Evolutionary conservation across 495 filamentous ascomycete species (phyloP), one percentile per base, ranked within the genome.

Genomic region (Annulohypoxylon bovei): DNA sequence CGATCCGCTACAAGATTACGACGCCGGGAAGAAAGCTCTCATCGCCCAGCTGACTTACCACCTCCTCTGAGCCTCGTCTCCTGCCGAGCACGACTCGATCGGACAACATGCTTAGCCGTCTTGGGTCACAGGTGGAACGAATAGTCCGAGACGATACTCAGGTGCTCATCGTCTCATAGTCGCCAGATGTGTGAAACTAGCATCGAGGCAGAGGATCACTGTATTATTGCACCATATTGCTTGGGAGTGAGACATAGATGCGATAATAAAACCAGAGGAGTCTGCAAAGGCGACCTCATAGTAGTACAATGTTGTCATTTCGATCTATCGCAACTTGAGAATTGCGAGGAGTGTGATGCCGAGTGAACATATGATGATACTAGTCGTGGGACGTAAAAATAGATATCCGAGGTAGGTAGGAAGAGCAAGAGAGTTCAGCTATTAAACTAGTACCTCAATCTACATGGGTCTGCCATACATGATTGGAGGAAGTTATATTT

Each of bases 101-200:
- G 6, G n/a, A 32, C 22, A 50, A 6, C 33, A 57, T 49, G 5
- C 18, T 57, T 32, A 27, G 14, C 1, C 30, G 16, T 56, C 25
- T 57, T 68, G 52, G 42, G 52, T 57, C 65, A 56, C 9, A 23
- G 28, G 23, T 37, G 60, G 53, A 39, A 58, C 33, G 33, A 49
- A 20, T 62, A 42, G 8, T 32, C 23, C 30, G 28, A 52, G 30
- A 46, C 61, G 33, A 57, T 42, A 18, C 25, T 53, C 1, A 25
- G 22, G 8, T 56, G 11, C 16, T 44, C 11, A 58, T 54, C 37
- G 53, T 53, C 46, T 67, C 33, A 33, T 32, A 58, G 30, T 50
- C 40, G 52, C 56, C 39, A 56, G 39, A 52, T 40, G 32, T 44
- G 23, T 22, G 40, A 62, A 14, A 55, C 58, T 52, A 27, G 14